Conservation (phyloP, 2,329 filamentous ascomycete genomes). For the Penicillium sp. region DNA sequence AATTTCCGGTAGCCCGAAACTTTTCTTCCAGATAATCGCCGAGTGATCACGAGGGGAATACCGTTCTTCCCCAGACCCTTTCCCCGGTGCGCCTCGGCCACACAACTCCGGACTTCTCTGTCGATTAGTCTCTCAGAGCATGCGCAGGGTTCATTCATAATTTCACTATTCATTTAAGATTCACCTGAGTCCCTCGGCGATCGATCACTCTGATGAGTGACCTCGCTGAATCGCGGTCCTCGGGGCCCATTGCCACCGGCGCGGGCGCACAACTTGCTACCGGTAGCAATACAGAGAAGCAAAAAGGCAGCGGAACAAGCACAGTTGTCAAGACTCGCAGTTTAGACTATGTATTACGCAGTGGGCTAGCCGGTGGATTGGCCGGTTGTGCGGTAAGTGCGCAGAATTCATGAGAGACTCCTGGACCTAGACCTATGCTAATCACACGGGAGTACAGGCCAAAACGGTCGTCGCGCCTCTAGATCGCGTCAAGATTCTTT, state of each 20-base stretch:
- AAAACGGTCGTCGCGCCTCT: constrained; percentile 95
- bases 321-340: background rate
- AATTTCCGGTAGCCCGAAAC: constrained; percentile 32
- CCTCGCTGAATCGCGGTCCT: constrained; percentile 24
- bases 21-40: constrained; percentile 22
- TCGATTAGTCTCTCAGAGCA: constrained; percentile 28
- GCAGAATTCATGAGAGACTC: background rate
- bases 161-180: constrained; percentile 6
- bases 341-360: background rate
- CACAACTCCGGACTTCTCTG: constrained; percentile 16
- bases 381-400: background rate
- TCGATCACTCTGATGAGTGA: constrained; percentile 32
- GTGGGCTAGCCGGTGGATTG: background rate
- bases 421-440: background rate
- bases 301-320: constrained; percentile 39
- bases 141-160: constrained; percentile 24
- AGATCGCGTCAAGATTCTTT: constrained; percentile 97
- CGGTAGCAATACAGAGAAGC: constrained; percentile 14
- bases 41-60: constrained; percentile 24
- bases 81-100: constrained; percentile 16
- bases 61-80: constrained; percentile 21
- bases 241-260: constrained; percentile 19
- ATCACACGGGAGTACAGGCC: constrained; percentile 56
- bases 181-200: constrained; percentile 16
- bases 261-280: constrained; percentile 15